Evolutionary conservation across 306 rosid genomes (phyloP), one percentile per base, ranked within the genome.

Genomic region (Crotalaria pallida): DNA sequence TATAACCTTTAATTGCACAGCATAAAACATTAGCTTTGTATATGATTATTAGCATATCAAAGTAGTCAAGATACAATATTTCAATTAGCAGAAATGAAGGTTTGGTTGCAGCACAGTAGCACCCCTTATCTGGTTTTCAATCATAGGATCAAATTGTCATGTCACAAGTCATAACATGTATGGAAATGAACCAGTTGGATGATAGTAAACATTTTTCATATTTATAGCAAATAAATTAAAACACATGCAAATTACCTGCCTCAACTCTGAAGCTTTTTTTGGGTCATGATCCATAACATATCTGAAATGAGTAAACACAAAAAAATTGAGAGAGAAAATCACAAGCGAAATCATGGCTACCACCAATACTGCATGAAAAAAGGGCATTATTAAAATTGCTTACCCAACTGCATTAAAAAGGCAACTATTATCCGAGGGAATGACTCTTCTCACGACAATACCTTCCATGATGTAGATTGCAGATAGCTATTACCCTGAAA

Each of bases 371-470:
- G 44, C 56, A 56, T 31, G n/a, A 58, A 16, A 31, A 65, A 15
- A 48, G 33, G 34, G 29, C 21, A 1, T 36, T 13, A 9, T 56
- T 65, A 9, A 9, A n/a, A 22, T 64, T 72, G 74, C 82, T 69
- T 80, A 95, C 99, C 99, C 97, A 24, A 95, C 89, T 3, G 99
- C 99, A 75, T 95, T 95, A 67, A 95, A 95, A 74, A 95, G 89
- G 74, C 99, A 95, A 77, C 96, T 91, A 74, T 95, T 91, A 73
- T 79, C 83, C 3, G 97, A 89, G 71, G 94, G 96, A 79, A 89
- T 92, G 26, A 89, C 91, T 74, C 96, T 88, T 82, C 97, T 88
- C 62, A 77, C 79, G 19, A 92, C 77, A 62, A 66, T 48, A n/a
- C 96, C 97, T 69, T 92, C 97, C 97, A 87, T 90, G 69, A 43